Base-by-base conservation (phyloP, 345 rosid species). In the Cardamine resedifolia region DNA sequence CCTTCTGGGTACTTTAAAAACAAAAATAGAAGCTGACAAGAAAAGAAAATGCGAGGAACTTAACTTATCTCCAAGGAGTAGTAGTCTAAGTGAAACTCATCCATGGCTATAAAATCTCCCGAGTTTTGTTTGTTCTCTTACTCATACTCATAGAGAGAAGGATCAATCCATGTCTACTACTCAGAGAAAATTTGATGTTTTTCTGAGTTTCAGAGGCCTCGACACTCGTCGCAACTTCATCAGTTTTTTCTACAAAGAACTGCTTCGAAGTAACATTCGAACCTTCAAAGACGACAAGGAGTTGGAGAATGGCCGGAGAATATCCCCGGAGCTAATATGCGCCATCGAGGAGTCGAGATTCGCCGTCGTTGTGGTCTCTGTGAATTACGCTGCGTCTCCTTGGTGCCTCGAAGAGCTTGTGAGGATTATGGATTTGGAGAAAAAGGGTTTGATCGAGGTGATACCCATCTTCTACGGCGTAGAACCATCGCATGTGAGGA, bases 381-480 rank as follows among this genome's bases (percentile, higher is more conserved):
- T 1, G 4, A 39, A 69, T 3, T 79, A 79, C 38, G 36, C 75
- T 16, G 74, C 72, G 10, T 79, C 79, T 47, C 3, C 26, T 23
- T 77, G 77, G 77, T 77, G 80, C 16, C 77, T 77, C 16, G 15
- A 59, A 0, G 79, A 79, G 41, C 77, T 79, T 4, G 65, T 70
- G 10, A 58, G 66, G 70, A 79, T 79, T n/a, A 64, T 76, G 51
- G 58, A 55, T 4, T 60, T 53, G 11, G 65, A 4, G 0, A 28
- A 76, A 4, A 45, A 3, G 10, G 20, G 30, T 0, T 24, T 14
- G 1, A 16, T 73, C 19, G 23, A 12, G 3, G 83, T 77, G 2
- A 45, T 80, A 3, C 83, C 80, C 0, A 21, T 76, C 66, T 79
- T 79, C 74, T 66, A 76, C 63, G 53, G 41, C 12, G 68, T 78